Base-by-base conservation (phyloP, 306 rosid genomes). In the Acacia crassicarpa region DNA sequence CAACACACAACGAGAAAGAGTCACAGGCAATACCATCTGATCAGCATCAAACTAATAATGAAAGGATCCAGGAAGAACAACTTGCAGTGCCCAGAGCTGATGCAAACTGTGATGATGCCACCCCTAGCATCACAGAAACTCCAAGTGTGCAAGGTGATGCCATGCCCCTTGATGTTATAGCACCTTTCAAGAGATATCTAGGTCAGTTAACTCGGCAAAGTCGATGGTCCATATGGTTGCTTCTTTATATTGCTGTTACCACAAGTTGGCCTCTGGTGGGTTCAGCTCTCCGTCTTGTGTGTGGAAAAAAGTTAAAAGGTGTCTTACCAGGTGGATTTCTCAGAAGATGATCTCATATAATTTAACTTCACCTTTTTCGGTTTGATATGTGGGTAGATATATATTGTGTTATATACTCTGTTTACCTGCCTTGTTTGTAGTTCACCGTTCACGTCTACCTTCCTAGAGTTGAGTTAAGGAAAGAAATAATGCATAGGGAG, bases 201-300 rank as follows among this genome's bases (percentile, higher is more conserved):
- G 77, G 91, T 76, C 85, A 70, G 84, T 76, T 92, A 62, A 85
- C 90, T 62, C 89, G 83, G 48, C 88, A 84, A 72, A 91, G 76
- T 76, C 81, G 85, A 79, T 92, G 87, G 88, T 91, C 99, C 25
- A 40, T 84, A 19, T 85, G 97, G 93, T 84, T 95, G 89, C 93
- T 95, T 68, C 88, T 88, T 80, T 93, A 93, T 84, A 86, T 93
- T 83, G 93, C 96, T 69, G 65, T 93, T 30, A 80, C 83, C 71
- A 87, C 98, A 43, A 89, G 93, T 77, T 95, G 98, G 98, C 99
- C 99, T 51, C 72, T 93, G 80, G 87, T 92, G 27, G 97, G 98
- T 85, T 94, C 97, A 61, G 93, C 90, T 44, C 82, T 95, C 43
- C 63, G 62, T 41, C 8, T 79, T 67, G 76, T 89, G 86, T 86